Conservation (phyloP, 345 rosid genomes). For the Dipteronia dyeriana region DNA sequence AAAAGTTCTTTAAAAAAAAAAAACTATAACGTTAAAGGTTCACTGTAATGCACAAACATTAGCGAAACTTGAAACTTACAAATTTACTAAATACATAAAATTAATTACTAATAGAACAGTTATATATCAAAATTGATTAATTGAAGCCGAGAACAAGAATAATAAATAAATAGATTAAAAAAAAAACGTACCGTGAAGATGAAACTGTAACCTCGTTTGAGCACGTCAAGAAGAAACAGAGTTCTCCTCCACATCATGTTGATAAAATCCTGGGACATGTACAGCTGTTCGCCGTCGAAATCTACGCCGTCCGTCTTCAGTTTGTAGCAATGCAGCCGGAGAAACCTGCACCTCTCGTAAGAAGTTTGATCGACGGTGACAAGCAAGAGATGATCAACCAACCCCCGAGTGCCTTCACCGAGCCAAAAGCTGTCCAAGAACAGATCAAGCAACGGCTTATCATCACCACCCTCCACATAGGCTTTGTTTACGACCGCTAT, state of each 20-base stretch:
- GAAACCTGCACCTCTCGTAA: constrained; percentile 40
- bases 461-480: constrained; percentile 32
- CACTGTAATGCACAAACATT: too few relatives aligned
- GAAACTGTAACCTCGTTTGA: constrained; percentile 31
- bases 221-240: constrained; percentile 32
- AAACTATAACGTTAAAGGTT: too few relatives aligned
- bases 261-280: constrained; percentile 36
- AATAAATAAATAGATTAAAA: too few relatives aligned
- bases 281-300: constrained; percentile 25
- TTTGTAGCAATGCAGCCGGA: constrained; percentile 33
- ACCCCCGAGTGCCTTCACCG: constrained; percentile 33
- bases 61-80: neutral
- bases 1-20: too few relatives aligned
- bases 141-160: too few relatives aligned
- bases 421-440: constrained; percentile 44
- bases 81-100: constrained; percentile 26
- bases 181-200: constrained; percentile 32
- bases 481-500: constrained; percentile 44
- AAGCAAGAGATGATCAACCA: constrained; percentile 30
- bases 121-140: neutral
- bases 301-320: constrained; percentile 27
- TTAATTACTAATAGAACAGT: too few relatives aligned
- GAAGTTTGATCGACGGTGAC: constrained; percentile 37
- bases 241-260: constrained; percentile 43
- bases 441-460: constrained; percentile 33